These are phyloP conservation scores for Colletotrichum sojae DNA, from an alignment of 2,329 filamentous ascomycete species.

Conservation along the genomic window DNA sequence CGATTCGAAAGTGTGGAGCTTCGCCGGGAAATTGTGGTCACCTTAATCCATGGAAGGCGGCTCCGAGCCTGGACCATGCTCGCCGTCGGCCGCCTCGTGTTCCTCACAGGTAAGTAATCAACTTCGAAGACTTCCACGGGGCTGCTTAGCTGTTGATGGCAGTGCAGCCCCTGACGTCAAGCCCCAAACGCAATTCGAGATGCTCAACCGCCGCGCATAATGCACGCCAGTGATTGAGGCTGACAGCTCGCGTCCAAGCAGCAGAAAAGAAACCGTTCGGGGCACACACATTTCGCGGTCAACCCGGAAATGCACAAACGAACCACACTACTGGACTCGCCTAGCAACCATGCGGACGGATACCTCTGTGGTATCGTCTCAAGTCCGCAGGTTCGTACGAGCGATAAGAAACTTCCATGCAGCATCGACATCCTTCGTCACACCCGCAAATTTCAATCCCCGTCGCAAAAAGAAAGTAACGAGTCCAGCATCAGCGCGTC, in stretches of 20 bases:
- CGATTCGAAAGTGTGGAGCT: not conserved
- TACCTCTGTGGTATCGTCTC: not conserved
- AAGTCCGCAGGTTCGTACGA: not conserved
- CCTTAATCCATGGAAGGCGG: not conserved
- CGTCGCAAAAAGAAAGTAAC: not conserved
- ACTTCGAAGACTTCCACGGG: no score
- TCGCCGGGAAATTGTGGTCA: not conserved
- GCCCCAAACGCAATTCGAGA: conserved; percentile 17
- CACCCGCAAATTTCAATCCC: conserved; percentile 1
- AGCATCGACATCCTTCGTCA: not conserved
- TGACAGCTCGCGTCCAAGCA: conserved; percentile 12
- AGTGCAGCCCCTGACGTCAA: conserved; percentile 20
- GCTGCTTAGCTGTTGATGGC: conserved; percentile 1
- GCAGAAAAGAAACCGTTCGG: not conserved
- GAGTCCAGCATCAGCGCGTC: not conserved
- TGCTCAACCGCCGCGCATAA: not conserved
- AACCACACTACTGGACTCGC: not conserved
- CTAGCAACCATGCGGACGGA: not conserved
- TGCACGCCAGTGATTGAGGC: not conserved
- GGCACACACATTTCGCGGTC: not conserved
- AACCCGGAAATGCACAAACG: conserved; percentile 16
- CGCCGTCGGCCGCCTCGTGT: conserved; percentile 3
- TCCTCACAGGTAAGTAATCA: not conserved
- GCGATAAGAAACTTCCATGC: conserved; percentile 20
- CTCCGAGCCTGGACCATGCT: conserved; percentile 11